Evolutionary conservation across 2,329 filamentous ascomycete species (phyloP), one percentile per base, ranked within the genome.

Genomic region (Bipolaris bicolor): DNA sequence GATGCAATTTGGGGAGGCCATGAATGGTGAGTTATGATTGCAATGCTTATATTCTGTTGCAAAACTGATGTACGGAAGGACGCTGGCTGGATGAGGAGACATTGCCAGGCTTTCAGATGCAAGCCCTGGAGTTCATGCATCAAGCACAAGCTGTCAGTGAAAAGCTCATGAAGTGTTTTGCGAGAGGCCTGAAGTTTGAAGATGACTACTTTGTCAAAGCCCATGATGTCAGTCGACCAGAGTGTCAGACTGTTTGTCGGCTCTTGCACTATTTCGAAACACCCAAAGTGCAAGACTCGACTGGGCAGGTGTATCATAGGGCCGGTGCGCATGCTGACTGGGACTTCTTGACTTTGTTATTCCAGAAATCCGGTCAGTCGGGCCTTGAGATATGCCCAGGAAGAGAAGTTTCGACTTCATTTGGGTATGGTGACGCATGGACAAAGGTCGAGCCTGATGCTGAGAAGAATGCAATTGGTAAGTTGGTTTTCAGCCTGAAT

Each of bases 351-450:
- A 88, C 86, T 0, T 74, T 89, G 37, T 77, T 89, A 3, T 88
- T 88, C 71, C 86, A 89, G 66, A 81, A 82, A 3, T 78, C 81
- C 0, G 86, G 85, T 0, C 84, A 89, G 70, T 82, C 79, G 24
- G 86, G 86, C 0, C 76, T 89, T 2, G 86, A 88, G 68, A 87
- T 89, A 53, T 89, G 86, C 64, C 86, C 86, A 0, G 86, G 86
- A 0, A 78, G 86, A 15, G 86, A 88, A 70, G 83, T 80, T 3
- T 81, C 83, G 7, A 88, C 85, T 0, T 79, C 81, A 3, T 88
- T 86, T 61, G 86, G 81, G 0, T 79, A 82, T 44, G 84, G 84
- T 1, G 85, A 88, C 65, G 74, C 73, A 0, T 89, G 87, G 87
- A 89, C 86, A 9, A 84, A 84, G 57, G 81, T 89, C n/a, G 81